These are phyloP conservation scores for Drosera spatulata DNA, from an alignment of 179 eudicot genomes.

Conservation along the genomic window DNA sequence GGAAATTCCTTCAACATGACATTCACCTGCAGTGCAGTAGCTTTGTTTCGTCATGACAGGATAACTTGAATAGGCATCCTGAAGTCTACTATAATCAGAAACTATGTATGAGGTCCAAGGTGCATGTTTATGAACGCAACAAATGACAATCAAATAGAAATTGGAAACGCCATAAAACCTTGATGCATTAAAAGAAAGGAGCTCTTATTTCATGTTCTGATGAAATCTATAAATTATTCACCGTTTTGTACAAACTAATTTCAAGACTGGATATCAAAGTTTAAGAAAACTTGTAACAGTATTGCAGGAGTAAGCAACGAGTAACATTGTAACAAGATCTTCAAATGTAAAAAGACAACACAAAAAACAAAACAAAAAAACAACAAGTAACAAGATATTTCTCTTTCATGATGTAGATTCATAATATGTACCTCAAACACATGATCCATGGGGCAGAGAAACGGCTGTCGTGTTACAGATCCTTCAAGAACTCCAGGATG, in stretches of 20 bases:
- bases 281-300: too few relatives aligned
- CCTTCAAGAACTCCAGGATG: constrained; percentile 89
- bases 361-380: too few relatives aligned
- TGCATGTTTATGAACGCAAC: background rate
- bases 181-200: background rate
- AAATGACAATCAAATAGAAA: background rate
- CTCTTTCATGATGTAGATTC: background rate
- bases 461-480: constrained; percentile 81
- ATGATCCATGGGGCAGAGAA: constrained; percentile 92
- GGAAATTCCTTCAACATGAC: constrained; percentile 59
- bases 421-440: constrained; percentile 91
- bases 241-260: too few relatives aligned
- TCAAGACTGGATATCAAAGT: too few relatives aligned
- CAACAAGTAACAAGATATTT: background rate
- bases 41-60: background rate
- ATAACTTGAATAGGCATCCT: background rate
- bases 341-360: too few relatives aligned
- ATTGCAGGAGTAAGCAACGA: too few relatives aligned
- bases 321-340: too few relatives aligned
- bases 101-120: background rate
- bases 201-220: too few relatives aligned
- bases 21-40: constrained; percentile 41
- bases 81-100: background rate
- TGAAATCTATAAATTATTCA: too few relatives aligned
- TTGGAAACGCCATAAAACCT: background rate